Evolutionary conservation across 208 protist species (phyloP).

Genomic region (Wallacemonas sp.): DNA sequence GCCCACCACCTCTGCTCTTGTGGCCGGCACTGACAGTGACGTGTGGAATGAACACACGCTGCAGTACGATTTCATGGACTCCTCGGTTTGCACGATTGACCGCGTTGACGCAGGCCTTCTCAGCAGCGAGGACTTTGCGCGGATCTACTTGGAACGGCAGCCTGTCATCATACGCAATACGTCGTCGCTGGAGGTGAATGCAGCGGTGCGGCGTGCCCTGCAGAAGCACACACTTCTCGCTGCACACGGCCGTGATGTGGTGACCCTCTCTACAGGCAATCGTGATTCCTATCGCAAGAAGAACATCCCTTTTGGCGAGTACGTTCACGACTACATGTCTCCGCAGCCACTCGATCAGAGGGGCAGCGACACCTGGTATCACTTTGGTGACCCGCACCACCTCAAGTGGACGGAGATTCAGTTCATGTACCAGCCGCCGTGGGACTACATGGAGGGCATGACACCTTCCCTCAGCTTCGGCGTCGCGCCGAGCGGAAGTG

Average conservation of each 20-base stretch:
- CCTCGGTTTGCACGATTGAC: slow-evolving; percentile 31
- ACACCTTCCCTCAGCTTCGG: slow-evolving; percentile 41
- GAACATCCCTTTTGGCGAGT: slow-evolving; percentile 16
- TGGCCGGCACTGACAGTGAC: background rate
- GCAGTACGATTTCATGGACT: slow-evolving; percentile 20
- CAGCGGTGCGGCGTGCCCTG: background rate
- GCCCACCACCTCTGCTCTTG: no score
- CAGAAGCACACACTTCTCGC: slow-evolving; percentile 23
- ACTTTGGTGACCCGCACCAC: slow-evolving; percentile 48
- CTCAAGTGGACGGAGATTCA: slow-evolving; percentile 24
- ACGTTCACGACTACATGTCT: slow-evolving; percentile 20
- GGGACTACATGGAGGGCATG: slow-evolving; percentile 21
- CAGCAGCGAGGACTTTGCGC: slow-evolving; percentile 22
- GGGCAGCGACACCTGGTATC: slow-evolving; percentile 34
- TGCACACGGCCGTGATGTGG: slow-evolving; percentile 26
- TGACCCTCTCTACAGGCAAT: slow-evolving; percentile 45
- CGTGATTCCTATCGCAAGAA: slow-evolving; percentile 41
- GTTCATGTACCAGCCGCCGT: slow-evolving; percentile 22
- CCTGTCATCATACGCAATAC: slow-evolving; percentile 27
- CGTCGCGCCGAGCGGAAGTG: slow-evolving; percentile 38
- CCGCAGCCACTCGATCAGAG: slow-evolving; percentile 17
- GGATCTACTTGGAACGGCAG: slow-evolving; percentile 20
- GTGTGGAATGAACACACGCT: slow-evolving; percentile 13
- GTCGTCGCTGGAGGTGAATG: background rate
- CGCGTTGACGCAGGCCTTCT: slow-evolving; percentile 17